Evolutionary conservation across 805 yeast genomes (phyloP), one percentile per base, ranked within the genome.

Genomic region (Wickerhamiella vanderwaltii): DNA sequence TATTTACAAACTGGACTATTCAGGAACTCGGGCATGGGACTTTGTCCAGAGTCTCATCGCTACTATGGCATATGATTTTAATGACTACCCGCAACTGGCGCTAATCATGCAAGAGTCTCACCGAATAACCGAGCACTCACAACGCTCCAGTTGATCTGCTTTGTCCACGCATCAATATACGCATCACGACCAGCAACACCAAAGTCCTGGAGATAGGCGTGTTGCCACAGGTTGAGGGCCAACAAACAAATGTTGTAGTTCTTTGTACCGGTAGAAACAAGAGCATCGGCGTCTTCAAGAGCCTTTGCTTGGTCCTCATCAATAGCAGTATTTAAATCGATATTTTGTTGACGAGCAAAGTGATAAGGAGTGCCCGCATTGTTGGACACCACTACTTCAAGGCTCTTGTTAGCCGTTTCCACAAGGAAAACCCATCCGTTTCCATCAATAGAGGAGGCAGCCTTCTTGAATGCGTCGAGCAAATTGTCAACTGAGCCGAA

Each of bases 401-500:
- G 67, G 24, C 68, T 43, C 49, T 64, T 62, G 40, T 49, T 48
- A 7, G 58, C 58, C 58, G 67, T 60, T 44, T 88, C 93, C 17
- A 86, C 78, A 15, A 91, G 65, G 91, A 96, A 91, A 9, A 87
- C 81, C 61, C 71, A 77, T 3, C 98, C 98, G 59, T 84, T 88
- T 39, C 97, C 96, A 46, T 79, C 75, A 46, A 85, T 72, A 3
- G 79, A 71, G 38, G 67, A 62, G 9, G 88, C 84, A 1, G 91
- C 75, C 44, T 73, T 71, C 45, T 82, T 55, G 33, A 91, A 60
- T 35, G 83, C 68, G 1, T 81, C 73, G 51, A 80, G 71, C 57
- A 91, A 78, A 57, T 85, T 93, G 12, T 70, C 73, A 7, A 84
- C 47, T 0, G 87, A 75, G 5, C 94, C 95, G 61, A 86, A 86